phyloP scores from a whole-genome alignment of 2,329 filamentous ascomycete genomes.

The Diplodia intermedia region DNA sequence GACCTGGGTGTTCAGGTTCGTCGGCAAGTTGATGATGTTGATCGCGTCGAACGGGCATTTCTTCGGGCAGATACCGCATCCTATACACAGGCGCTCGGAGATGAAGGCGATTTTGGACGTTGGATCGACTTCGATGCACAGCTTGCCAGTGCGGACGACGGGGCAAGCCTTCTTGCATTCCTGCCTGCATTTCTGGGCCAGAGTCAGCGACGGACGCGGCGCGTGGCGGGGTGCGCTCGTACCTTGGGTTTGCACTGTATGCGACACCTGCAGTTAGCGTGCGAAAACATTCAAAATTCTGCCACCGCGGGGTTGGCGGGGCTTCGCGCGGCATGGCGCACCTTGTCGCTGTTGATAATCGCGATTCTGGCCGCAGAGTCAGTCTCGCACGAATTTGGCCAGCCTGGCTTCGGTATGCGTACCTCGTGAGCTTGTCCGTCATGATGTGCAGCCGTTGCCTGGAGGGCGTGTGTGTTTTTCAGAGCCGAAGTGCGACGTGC shows the following conservation, averaged over 20 bases:
- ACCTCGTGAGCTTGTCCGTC: conserved; percentile 96
- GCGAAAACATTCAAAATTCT: conserved; percentile 40
- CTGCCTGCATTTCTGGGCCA: conserved; percentile 86
- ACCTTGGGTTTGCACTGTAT: conserved; percentile 86
- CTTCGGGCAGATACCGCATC: conserved; percentile 99
- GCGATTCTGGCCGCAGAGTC: conserved; percentile 73
- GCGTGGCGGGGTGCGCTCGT: conserved; percentile 40
- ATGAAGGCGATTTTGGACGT: conserved; percentile 97
- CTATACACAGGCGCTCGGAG: conserved; percentile 93
- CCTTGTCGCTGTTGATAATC: conserved; percentile 99
- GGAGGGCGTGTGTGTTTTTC: conserved; percentile 17
- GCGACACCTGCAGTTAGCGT: conserved; percentile 29
- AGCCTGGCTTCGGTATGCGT: conserved; percentile 47
- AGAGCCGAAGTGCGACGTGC: conserved; percentile 17
- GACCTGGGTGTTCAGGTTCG: conserved; percentile 97
- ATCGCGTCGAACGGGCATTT: conserved; percentile 99
- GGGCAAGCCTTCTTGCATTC: conserved; percentile 99
- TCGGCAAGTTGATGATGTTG: conserved; percentile 99
- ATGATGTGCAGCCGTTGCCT: conserved; percentile 58
- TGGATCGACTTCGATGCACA: conserved; percentile 91
- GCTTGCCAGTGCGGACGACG: conserved; percentile 95
- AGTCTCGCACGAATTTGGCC: conserved; percentile 13
- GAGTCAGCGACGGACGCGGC: conserved; percentile 17
- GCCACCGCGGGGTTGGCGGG: conserved; percentile 34
- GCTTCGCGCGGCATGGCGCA: conserved; percentile 51